These are phyloP conservation scores for Candida coleopterorum DNA, from an alignment of 805 yeast genomes.

Conservation along the genomic window DNA sequence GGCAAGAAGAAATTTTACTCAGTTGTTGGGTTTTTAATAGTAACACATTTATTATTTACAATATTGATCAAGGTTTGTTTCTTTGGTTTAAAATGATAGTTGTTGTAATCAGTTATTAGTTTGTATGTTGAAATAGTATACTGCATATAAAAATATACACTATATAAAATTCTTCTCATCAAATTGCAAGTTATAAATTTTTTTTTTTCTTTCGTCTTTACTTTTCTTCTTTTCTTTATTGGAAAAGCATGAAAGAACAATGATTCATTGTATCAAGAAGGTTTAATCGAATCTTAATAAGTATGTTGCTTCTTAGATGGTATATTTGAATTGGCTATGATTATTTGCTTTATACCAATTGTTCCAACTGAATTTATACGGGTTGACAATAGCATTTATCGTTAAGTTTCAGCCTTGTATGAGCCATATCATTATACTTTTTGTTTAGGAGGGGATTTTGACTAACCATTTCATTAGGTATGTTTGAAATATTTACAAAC, in stretches of 20 bases:
- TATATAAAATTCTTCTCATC: neutral
- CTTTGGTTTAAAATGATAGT: conserved; percentile 39
- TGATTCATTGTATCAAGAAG: neutral
- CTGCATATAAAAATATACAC: conserved; percentile 6
- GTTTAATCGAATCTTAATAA: conserved; percentile 4
- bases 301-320: conserved; percentile 1
- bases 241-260: too few species aligned
- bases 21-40: conserved; percentile 37
- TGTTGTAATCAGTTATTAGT: neutral
- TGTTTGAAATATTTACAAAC: conserved; percentile 1
- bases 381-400: conserved; percentile 46
- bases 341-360: conserved; percentile 47
- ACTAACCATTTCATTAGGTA: conserved; percentile 18
- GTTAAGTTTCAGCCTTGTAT: conserved; percentile 54
- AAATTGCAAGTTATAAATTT: neutral
- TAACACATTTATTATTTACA: conserved; percentile 55
- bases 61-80: conserved; percentile 62
- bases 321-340: conserved; percentile 29
- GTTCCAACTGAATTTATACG: conserved; percentile 47
- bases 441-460: neutral
- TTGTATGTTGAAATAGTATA: neutral
- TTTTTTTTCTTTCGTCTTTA: neutral
- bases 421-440: conserved; percentile 24
- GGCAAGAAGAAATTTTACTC: conserved; percentile 29
- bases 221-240: conserved; percentile 1